A percentile compares a stretch with the other conserved stretches of the same genome.
These are phyloP conservation scores for Blastocystis sp. DNA, from an alignment of 352 stramenopile genomes.

Conservation along the genomic window DNA sequence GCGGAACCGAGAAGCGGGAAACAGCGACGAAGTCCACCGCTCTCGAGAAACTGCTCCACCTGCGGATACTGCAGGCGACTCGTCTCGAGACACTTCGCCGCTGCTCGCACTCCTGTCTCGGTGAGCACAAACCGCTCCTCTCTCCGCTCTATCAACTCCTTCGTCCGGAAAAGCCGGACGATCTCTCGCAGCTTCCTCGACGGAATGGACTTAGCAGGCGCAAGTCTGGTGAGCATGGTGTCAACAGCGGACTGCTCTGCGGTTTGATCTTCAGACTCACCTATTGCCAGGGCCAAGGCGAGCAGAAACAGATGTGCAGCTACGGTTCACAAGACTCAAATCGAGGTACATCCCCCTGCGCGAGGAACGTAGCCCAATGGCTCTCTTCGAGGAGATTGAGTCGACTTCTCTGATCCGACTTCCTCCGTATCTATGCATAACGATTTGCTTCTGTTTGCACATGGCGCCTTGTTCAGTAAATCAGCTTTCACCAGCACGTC, in stretches of 20 bases:
- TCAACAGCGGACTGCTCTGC: neutral
- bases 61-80: constrained; percentile 17
- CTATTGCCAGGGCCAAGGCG: neutral
- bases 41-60: neutral
- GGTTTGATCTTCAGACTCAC: neutral
- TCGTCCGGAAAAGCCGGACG: neutral
- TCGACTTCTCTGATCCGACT: neutral
- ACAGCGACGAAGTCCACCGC: neutral
- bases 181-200: neutral
- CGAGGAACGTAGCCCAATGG: constrained; percentile 31
- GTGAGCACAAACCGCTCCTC: neutral
- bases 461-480: neutral
- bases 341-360: neutral
- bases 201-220: neutral
- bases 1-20: neutral
- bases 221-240: neutral
- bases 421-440: neutral
- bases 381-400: neutral
- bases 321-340: neutral
- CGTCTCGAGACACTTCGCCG: neutral
- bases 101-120: neutral
- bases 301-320: constrained; percentile 11
- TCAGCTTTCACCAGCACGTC: neutral
- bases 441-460: neutral
- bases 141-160: neutral